Evolutionary conservation across 1,284 basidiomycete species (phyloP), one percentile per base, ranked within the genome.

Genomic region (Tranzscheliella williamsii): DNA sequence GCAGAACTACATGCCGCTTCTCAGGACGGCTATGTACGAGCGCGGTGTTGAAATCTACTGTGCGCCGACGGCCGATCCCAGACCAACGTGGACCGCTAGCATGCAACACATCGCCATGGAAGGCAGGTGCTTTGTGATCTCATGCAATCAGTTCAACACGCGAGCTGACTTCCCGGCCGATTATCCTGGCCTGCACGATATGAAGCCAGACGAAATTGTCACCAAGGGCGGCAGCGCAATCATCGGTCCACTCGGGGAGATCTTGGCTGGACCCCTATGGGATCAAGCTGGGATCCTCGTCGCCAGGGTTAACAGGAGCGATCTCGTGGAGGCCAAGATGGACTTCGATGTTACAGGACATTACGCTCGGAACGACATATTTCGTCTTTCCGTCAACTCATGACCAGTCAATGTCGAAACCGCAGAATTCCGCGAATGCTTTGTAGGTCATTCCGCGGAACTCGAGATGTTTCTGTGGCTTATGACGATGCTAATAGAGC

Each of bases 21-120:
- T 79, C 6, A 57, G 81, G 18, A 73, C 76, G 22, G 68, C 83
- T 66, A 85, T 86, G 73, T 87, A 87, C 70, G 81, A 82, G 9
- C 78, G 83, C 42, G 85, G 85, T 5, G 84, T 84, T 2, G 82
- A 86, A 65, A 79, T 87, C 17, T 87, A 86, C 71, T 86, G 84
- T 67, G 86, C 84, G 0, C 86, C 86, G 0, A 87, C 86, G 2
- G 87, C 88, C 21, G 88, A 89, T 68, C 80, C 82, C 3, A 80
- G 87, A 11, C 82, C 83, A 1, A 81, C 79, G 1, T 89, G 87
- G 87, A 81, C 83, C 52, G 80, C 81, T 44, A 83, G 84, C 1
- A 87, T 89, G 86, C 78, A 81, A 40, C 86, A 88, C 70, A 86
- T 89, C 40, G 87, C 87, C 1, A 79, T 86, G 40, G 87, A 89